phyloP scores from a whole-genome alignment of 2,329 filamentous ascomycete species.

The Fusarium poae region DNA sequence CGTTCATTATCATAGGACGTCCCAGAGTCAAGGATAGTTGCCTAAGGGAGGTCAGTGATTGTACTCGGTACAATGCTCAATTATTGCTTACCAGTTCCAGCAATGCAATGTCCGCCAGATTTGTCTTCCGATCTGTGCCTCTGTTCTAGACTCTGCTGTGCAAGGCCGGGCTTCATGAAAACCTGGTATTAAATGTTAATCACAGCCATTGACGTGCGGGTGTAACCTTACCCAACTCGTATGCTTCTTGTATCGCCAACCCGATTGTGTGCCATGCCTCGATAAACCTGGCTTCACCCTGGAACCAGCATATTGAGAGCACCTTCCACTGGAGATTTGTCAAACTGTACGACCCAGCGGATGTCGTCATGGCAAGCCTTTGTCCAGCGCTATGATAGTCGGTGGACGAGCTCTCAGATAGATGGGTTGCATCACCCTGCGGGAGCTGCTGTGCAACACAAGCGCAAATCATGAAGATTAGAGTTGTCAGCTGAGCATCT shows the following conservation, averaged over 20 bases:
- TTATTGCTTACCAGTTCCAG: slow-evolving; percentile 7
- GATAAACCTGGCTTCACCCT: slow-evolving; percentile 16
- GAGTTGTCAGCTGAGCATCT: slow-evolving; percentile 15
- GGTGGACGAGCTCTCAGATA: not conserved
- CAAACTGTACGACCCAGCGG: slow-evolving; percentile 3
- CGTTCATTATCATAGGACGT: slow-evolving; percentile 11
- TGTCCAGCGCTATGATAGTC: slow-evolving; percentile 7
- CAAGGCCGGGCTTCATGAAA: not conserved
- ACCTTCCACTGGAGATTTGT: slow-evolving; percentile 23
- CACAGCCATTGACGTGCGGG: fast-evolving
- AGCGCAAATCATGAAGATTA: slow-evolving; percentile 28
- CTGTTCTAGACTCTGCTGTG: not conserved
- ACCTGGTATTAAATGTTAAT: not conserved
- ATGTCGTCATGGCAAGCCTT: not conserved
- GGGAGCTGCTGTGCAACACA: slow-evolving; percentile 16
- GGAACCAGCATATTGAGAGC: slow-evolving; percentile 17
- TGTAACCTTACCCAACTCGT: slow-evolving; percentile 2
- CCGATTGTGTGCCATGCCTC: slow-evolving; percentile 26
- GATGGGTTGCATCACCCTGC: not conserved
- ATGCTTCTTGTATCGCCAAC: slow-evolving; percentile 16
- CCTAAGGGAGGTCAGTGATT: not conserved
- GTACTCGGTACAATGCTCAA: fast-evolving
- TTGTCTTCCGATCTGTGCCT: slow-evolving; percentile 11
- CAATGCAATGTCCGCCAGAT: slow-evolving; percentile 17
- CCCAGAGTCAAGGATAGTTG: slow-evolving; percentile 10